A percentile compares a stretch with the other conserved stretches of the same genome.
Evolutionary conservation across 2,329 filamentous ascomycete species (phyloP).

Genomic region (Fusarium dimerum): DNA sequence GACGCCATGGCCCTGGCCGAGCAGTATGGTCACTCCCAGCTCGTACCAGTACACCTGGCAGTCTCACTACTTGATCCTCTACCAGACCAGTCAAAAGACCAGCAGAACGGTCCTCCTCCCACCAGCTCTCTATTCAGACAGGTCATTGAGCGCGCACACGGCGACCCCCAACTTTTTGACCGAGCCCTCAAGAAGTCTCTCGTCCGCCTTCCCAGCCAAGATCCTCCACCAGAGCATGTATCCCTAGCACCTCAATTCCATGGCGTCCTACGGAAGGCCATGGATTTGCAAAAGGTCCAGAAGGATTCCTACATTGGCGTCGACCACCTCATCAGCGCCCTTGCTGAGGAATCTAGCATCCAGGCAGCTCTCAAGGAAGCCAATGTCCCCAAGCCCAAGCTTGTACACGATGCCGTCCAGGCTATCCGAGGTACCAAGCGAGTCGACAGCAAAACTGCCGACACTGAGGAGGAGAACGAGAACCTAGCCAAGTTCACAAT

Average conservation of each 20-base stretch:
- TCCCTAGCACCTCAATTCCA: conserved; percentile 80
- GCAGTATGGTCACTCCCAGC: conserved; percentile 88
- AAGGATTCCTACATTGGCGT: conserved; percentile 94
- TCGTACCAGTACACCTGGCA: conserved; percentile 87
- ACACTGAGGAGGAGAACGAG: conserved; percentile 89
- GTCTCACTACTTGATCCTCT: conserved; percentile 77
- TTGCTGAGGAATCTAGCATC: conserved; percentile 77
- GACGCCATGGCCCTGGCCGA: conserved; percentile 86
- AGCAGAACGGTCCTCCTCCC: conserved; percentile 71
- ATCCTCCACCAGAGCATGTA: conserved; percentile 88
- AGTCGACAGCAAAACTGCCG: conserved; percentile 94
- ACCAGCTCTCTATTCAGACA: conserved; percentile 85
- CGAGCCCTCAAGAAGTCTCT: conserved; percentile 87
- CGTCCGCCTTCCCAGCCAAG: conserved; percentile 89
- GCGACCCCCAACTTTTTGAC: conserved; percentile 86
- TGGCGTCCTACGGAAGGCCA: conserved; percentile 78
- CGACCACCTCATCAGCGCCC: conserved; percentile 86
- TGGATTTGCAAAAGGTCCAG: conserved; percentile 93
- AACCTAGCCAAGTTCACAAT: conserved; percentile 98
- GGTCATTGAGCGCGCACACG: conserved; percentile 90
- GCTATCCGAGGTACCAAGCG: conserved; percentile 89
- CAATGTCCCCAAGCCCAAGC: conserved; percentile 88
- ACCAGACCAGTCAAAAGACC: conserved; percentile 76
- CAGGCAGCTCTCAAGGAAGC: conserved; percentile 76
- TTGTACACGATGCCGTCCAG: conserved; percentile 87